Base-by-base conservation (phyloP, 352 stramenopile species). In the Phytophthora europaea region DNA sequence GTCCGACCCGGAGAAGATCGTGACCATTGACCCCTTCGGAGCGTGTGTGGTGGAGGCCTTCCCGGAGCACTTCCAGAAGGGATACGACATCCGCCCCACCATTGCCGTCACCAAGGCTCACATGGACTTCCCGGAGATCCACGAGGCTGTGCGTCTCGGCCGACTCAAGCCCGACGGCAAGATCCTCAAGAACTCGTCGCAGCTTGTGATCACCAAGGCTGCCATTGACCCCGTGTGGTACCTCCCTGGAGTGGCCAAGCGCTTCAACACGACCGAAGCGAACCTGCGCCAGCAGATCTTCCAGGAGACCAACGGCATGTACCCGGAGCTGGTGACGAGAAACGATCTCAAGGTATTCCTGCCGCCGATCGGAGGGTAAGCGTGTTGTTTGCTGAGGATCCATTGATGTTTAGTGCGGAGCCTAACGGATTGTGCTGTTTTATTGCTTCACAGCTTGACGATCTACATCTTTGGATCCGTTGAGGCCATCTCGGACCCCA, bases 151-250 rank as follows among this genome's bases (percentile, higher is more conserved):
- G 9, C 87, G 92, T 34, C 74, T 95, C 20, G 96, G 96, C 22
- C 85, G 97, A n/a, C 80, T 99, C 8, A 97, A 97, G 60, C 93
- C 98, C 0, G 98, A 99, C 75, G 98, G 98, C 26, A 99, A 99
- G 80, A 98, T 99, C 61, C 78, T 99, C 31, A 98, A 94, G 72
- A 82, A 90, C 13, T 93, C 92, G 28, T 93, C 89, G 38, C 94
- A 99, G 73, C 84, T 97, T 50, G 89, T 98, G 58, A 97, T 99
- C 63, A 98, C 94, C 6, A 98, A 99, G 87, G 98, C 98, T 51
- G 98, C 98, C 4, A 99, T 99, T 65, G 98, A 99, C 80, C 98
- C 98, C 1, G 98, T 99, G 54, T 99, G 98, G 98, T 99, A 99
- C 77, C 88, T 99, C 43, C 98, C 98, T 8, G 98, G 98, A 72